These are phyloP conservation scores for Chaetomium olivaceum DNA, from an alignment of 2,329 filamentous ascomycete species.

Conservation along the genomic window DNA sequence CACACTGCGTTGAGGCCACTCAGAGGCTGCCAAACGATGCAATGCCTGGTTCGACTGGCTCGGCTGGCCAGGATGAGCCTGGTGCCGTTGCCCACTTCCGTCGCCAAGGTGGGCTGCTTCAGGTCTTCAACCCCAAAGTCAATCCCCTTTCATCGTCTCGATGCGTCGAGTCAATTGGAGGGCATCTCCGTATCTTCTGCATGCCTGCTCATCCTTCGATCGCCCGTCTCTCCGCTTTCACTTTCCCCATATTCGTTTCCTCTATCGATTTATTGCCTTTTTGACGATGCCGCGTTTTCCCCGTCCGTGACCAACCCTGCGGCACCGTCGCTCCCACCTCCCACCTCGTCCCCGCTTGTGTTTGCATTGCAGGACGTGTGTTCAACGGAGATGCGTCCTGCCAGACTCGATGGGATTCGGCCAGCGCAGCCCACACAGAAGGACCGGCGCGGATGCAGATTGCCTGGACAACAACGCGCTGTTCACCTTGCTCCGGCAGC, in stretches of 20 bases:
- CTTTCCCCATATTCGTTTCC: neutral
- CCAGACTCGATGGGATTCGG: neutral
- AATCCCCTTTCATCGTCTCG: neutral
- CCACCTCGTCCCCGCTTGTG: neutral
- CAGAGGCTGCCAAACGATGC: conserved; percentile 24
- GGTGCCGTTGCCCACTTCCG: conserved; percentile 4
- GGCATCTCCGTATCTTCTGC: neutral
- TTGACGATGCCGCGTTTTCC: neutral
- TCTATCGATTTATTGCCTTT: neutral
- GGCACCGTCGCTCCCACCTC: neutral
- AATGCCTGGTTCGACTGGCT: conserved; percentile 18
- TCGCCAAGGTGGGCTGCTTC: conserved; percentile 1
- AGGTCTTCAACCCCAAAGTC: neutral
- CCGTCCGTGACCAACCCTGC: neutral
- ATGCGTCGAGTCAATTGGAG: neutral
- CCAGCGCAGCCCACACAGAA: neutral
- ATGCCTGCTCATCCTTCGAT: neutral
- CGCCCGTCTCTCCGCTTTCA: neutral
- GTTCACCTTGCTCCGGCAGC: conserved; percentile 13
- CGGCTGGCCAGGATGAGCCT: neutral
- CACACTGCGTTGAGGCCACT: conserved; percentile 25
- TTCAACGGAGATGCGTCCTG: neutral
- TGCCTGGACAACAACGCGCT: neutral
- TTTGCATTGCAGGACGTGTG: conserved; percentile 6
- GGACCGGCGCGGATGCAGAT: neutral